Conservation (phyloP, 2,329 filamentous ascomycete genomes). For the Fusarium anthophilum region DNA sequence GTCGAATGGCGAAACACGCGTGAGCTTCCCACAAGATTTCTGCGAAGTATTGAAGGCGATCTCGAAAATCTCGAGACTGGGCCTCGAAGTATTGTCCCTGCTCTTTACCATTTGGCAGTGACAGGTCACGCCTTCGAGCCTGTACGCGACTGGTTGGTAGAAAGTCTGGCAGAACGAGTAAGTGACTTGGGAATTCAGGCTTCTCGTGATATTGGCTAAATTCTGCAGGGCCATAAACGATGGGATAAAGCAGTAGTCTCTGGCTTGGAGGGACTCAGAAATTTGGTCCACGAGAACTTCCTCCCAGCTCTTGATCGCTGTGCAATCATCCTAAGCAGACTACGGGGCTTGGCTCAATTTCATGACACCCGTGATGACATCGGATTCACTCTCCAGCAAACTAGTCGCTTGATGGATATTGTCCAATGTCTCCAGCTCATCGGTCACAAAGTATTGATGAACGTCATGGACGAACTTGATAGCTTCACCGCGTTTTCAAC, state of each 20-base stretch:
- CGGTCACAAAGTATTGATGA: slow-evolving; percentile 75
- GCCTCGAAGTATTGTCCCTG: slow-evolving; percentile 71
- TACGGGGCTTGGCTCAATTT: slow-evolving; percentile 85
- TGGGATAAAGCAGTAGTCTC: slow-evolving; percentile 90
- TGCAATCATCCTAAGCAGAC: slow-evolving; percentile 80
- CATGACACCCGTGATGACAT: slow-evolving; percentile 73
- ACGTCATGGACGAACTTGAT: slow-evolving; percentile 78
- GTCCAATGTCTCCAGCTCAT: slow-evolving; percentile 80
- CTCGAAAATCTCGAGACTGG: slow-evolving; percentile 69
- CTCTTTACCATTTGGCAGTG: slow-evolving; percentile 83
- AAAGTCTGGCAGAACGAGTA: slow-evolving; percentile 82
- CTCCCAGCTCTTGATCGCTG: slow-evolving; percentile 88
- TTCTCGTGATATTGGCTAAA: slow-evolving; percentile 25
- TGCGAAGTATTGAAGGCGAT: slow-evolving; percentile 80
- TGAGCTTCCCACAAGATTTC: slow-evolving; percentile 81
- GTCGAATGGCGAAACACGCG: slow-evolving; percentile 85
- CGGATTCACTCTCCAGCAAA: slow-evolving; percentile 71
- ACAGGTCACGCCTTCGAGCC: slow-evolving; percentile 81
- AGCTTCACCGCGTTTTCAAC: slow-evolving; percentile 81
- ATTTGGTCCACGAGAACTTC: slow-evolving; percentile 85
- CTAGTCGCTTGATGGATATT: slow-evolving; percentile 74
- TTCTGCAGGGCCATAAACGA: slow-evolving; percentile 80
- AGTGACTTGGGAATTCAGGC: slow-evolving; percentile 35
- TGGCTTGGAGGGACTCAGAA: slow-evolving; percentile 80
- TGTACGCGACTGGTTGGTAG: slow-evolving; percentile 87